Conservation (phyloP, 495 filamentous ascomycete species). For the Penicillium dipodomyicola region DNA sequence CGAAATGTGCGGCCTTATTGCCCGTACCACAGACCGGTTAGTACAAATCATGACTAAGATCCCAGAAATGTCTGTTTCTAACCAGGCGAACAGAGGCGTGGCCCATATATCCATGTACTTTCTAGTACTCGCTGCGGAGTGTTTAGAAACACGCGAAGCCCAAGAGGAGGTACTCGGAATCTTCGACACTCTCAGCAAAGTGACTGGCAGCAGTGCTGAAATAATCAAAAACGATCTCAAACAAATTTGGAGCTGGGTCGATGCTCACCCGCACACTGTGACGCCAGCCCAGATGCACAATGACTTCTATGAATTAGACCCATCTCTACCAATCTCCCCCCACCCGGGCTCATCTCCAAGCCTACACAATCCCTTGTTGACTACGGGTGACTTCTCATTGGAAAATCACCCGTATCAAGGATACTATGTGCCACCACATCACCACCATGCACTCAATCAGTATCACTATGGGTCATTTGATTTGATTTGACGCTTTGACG, state of each 20-base stretch:
- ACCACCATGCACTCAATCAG: conserved; percentile 24
- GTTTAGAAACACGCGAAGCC: conserved; percentile 62
- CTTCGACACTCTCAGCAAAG: conserved; percentile 67
- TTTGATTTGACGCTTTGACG: conserved; percentile 13
- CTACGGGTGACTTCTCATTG: conserved; percentile 66
- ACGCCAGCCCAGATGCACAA: conserved; percentile 26
- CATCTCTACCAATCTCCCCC: conserved; percentile 22
- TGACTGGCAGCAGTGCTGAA: conserved; percentile 74
- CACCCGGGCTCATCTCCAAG: conserved; percentile 40
- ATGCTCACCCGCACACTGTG: conserved; percentile 28
- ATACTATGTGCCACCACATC: conserved; percentile 53
- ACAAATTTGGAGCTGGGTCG: conserved; percentile 73
- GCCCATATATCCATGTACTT: conserved; percentile 74
- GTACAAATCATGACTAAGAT: conserved; percentile 11
- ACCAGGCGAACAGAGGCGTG: conserved; percentile 53
- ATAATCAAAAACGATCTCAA: conserved; percentile 67
- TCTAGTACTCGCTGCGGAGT: conserved; percentile 75
- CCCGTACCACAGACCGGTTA: conserved; percentile 74
- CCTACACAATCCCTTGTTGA: conserved; percentile 63
- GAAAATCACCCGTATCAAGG: conserved; percentile 75
- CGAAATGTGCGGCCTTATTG: conserved; percentile 82
- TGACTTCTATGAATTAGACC: conserved; percentile 23
- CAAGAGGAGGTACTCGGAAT: conserved; percentile 83
- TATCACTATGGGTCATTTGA: conserved; percentile 25
- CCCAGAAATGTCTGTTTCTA: not conserved